Base-by-base conservation (phyloP, 177 flowering plant genomes). In the Vitis hybrid region DNA sequence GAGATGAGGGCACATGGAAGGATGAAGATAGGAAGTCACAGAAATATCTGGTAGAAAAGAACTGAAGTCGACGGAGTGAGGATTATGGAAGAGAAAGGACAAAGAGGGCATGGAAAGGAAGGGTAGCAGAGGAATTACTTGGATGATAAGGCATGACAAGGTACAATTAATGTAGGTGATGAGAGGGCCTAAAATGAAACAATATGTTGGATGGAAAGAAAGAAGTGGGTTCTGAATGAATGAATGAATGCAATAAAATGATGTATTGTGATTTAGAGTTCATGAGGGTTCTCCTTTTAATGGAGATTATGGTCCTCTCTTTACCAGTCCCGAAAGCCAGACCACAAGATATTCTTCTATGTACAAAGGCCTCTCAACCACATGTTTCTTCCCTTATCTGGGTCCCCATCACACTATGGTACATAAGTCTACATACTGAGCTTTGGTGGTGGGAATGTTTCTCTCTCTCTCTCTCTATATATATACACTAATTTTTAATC, bases 41-140 rank as follows among this genome's bases (percentile, higher is more conserved):
- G 21, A 21, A 21, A 21, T 21, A 21, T 1, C 21, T 21, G 21
- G 21, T 21, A 21, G 21, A 21, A 21, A 21, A 21, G 21, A 0
- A 21, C 21, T 21, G 21, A 21, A 21, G 21, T 21, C 1, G 21
- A 21, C 21, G 21, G 21, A 21, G 21, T 21, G 21, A 21, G 21
- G 21, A 21, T 21, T 21, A 21, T 21, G 21, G 0, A 21, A 21
- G 21, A 21, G 21, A 21, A 21, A 21, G 21, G 21, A 21, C 21
- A 94, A 90, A 79, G 81, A 78, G 88, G 85, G 82, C 60, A 60
- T 84, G 69, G 90, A 86, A 91, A 88, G 88, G 35, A 56, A 66
- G 84, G 83, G 70, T 49, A 66, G 71, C 85, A 74, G 84, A 64
- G 85, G 81, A 79, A 75, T 83, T 83, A 81, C 95, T 88, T 84